A percentile compares a stretch with the other conserved stretches of the same genome.
These are phyloP conservation scores for Colletotrichum shisoi DNA, from an alignment of 2,329 filamentous ascomycete species.

Conservation along the genomic window DNA sequence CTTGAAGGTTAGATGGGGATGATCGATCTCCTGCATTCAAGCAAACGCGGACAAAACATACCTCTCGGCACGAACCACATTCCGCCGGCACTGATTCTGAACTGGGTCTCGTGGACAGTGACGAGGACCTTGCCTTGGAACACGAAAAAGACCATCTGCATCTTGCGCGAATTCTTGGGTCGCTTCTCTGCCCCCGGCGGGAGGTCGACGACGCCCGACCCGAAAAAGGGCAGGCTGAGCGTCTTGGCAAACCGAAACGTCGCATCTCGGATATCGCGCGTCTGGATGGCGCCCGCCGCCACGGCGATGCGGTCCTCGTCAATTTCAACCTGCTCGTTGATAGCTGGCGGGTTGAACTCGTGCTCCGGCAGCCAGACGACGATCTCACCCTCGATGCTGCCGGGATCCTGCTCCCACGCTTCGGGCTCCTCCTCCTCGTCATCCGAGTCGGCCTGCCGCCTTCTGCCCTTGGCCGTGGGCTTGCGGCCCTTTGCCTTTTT, in stretches of 20 bases:
- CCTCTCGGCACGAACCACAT: slow-evolving; percentile 95
- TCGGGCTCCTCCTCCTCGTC: slow-evolving; percentile 64
- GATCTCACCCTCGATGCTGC: slow-evolving; percentile 69
- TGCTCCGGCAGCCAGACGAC: slow-evolving; percentile 69
- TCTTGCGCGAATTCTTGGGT: slow-evolving; percentile 90
- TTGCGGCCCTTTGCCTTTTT: slow-evolving; percentile 43
- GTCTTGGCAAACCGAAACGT: slow-evolving; percentile 91
- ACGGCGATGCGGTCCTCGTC: slow-evolving; percentile 66
- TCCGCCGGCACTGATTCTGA: slow-evolving; percentile 85
- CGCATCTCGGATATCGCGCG: slow-evolving; percentile 67
- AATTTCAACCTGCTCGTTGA: slow-evolving; percentile 62
- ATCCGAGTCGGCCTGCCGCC: slow-evolving; percentile 52
- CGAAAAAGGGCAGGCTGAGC: slow-evolving; percentile 83
- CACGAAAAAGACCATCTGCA: slow-evolving; percentile 97
- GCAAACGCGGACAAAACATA: slow-evolving; percentile 55
- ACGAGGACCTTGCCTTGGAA: slow-evolving; percentile 83
- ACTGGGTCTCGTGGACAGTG: slow-evolving; percentile 75
- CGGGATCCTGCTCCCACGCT: slow-evolving; percentile 75
- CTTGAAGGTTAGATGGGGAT: slow-evolving; percentile 10
- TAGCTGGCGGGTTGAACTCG: slow-evolving; percentile 59
- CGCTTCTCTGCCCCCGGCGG: slow-evolving; percentile 84
- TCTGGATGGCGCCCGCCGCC: slow-evolving; percentile 63
- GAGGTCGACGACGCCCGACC: slow-evolving; percentile 87
- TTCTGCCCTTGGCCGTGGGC: slow-evolving; percentile 44
- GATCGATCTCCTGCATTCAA: background rate